Base-by-base conservation (phyloP, 2,329 filamentous ascomycete species). In the Clonostachys byssicola region DNA sequence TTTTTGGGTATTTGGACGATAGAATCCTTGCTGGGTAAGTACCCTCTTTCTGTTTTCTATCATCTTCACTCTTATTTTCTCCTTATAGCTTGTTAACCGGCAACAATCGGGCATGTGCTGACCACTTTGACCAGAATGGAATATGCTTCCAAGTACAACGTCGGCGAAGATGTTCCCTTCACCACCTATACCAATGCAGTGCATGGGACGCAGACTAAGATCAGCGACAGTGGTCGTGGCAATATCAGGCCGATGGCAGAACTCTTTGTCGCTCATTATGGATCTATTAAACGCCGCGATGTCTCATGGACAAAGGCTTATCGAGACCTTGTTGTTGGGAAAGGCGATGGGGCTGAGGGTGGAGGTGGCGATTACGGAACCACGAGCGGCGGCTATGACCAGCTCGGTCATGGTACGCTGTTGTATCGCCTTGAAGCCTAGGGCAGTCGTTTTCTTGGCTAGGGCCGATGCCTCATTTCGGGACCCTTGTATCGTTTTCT, bases 321-420 rank as follows among this genome's bases (percentile, higher is more conserved):
- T 45, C 62, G 70, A 3, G 62, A 72, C 44, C 49, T 57, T 40
- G 66, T 68, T 13, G 55, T 56, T n/a, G 52, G 62, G n/a, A 50
- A 55, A 7, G 58, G 55, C 0, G 52, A 48, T n/a, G 67, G 66
- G 9, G 64, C 63, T 5, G 71, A 74, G 50, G 71, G 71, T 0
- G 71, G 71, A 17, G 70, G 69, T 45, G 70, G 71, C 12, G 57
- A 73, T 48, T 74, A 73, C 49, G 69, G 67, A 7, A 34, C 58
- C 13, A 67, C 49, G 39, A 66, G 61, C 34, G 70, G 70, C 5
- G 70, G 70, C 0, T 74, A 62, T 49, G 71, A 74, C 51, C 60
- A 64, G 38, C 54, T 65, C 36, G 61, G 62, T 1, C 60, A 57
- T 41, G 62, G 62, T 6, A 64, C 60, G 2, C 49, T 65, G 5